These are phyloP conservation scores for Keithomyces neogunnii DNA, from an alignment of 2,329 filamentous ascomycete species.

Conservation along the genomic window DNA sequence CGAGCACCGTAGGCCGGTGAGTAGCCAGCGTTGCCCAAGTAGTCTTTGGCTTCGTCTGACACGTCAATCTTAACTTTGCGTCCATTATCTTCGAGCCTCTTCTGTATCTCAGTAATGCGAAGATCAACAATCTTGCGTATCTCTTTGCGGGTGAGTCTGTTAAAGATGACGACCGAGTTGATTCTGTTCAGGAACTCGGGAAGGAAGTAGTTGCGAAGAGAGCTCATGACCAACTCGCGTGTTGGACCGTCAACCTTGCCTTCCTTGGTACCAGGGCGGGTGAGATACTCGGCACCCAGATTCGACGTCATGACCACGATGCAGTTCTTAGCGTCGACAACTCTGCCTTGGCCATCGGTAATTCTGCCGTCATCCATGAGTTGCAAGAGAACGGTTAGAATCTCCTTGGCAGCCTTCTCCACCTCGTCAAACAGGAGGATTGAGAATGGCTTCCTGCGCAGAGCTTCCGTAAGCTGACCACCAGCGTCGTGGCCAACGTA, in stretches of 20 bases:
- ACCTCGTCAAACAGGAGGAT: constrained; percentile 97
- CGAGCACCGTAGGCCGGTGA: constrained; percentile 91
- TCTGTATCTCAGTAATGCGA: constrained; percentile 80
- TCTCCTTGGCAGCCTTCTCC: constrained; percentile 96
- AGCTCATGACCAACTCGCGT: constrained; percentile 80
- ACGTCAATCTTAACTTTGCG: constrained; percentile 82
- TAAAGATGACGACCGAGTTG: constrained; percentile 94
- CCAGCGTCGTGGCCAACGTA: constrained; percentile 96
- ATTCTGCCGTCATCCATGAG: constrained; percentile 99
- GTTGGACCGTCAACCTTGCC: constrained; percentile 82
- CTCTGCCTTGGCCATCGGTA: constrained; percentile 91
- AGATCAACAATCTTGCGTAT: constrained; percentile 96
- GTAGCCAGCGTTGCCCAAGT: constrained; percentile 85
- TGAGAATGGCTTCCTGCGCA: constrained; percentile 92
- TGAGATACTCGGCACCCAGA: constrained; percentile 87
- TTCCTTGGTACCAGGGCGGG: constrained; percentile 66
- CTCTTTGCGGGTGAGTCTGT: constrained; percentile 80
- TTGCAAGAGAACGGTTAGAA: constrained; percentile 93
- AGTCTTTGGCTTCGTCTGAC: constrained; percentile 80
- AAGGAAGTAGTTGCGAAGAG: constrained; percentile 91
- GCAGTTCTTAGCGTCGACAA: constrained; percentile 94
- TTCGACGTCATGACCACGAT: constrained; percentile 99
- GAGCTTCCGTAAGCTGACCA: constrained; percentile 88
- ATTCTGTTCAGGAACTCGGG: constrained; percentile 99
- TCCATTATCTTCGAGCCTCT: constrained; percentile 75